These are phyloP conservation scores for Datura wrightii DNA, from an alignment of 257 asterid genomes.

Conservation along the genomic window DNA sequence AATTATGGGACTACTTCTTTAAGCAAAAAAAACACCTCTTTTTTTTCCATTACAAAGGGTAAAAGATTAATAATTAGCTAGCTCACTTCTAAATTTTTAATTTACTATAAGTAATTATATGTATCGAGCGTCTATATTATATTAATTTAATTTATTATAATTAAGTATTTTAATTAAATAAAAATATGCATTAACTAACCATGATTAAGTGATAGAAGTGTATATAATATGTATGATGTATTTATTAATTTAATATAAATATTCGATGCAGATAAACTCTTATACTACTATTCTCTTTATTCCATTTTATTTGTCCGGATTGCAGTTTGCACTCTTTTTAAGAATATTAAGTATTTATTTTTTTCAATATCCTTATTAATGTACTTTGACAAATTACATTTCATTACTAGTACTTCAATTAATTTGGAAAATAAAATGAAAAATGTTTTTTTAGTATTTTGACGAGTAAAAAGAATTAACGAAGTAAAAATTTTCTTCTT, in stretches of 20 bases:
- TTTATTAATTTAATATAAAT: not conserved
- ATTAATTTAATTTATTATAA: not conserved
- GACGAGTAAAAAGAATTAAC: not conserved
- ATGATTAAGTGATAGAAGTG: not conserved
- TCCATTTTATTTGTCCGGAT: too few relatives aligned
- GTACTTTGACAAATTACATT: not conserved
- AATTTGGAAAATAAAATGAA: not conserved
- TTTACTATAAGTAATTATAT: not conserved
- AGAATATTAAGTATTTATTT: not conserved
- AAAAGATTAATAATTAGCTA: not conserved
- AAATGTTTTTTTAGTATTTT: not conserved
- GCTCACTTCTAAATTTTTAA: not conserved
- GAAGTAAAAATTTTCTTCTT: not conserved
- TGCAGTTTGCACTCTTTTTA: too few relatives aligned
- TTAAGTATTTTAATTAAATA: not conserved
- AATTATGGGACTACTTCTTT: not conserved
- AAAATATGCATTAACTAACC: not conserved
- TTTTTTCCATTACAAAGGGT: not conserved
- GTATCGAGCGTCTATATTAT: not conserved
- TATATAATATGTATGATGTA: not conserved
- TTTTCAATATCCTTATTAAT: not conserved
- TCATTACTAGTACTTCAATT: not conserved
- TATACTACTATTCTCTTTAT: not conserved
- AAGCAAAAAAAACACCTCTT: not conserved
- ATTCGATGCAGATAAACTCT: rapidly evolving